A percentile compares a stretch with the other conserved stretches of the same genome.
These are phyloP conservation scores for Hanseniaspora gamundiae DNA, from an alignment of 1,139 yeast species.

Conservation along the genomic window DNA sequence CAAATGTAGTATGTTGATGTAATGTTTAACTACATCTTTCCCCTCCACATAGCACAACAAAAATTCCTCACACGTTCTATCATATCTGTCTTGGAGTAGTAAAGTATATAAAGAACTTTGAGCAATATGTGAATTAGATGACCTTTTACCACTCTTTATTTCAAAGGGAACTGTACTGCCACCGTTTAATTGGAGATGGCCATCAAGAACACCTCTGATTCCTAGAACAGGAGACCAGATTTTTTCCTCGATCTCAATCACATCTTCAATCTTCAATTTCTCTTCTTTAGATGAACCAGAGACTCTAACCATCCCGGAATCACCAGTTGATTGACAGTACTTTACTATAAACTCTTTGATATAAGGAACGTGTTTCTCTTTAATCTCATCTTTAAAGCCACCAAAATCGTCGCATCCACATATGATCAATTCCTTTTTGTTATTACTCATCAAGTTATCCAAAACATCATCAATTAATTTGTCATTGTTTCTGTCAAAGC, in stretches of 20 bases:
- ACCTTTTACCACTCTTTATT: slow-evolving; percentile 68
- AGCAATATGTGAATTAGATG: slow-evolving; percentile 62
- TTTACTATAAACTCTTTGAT: slow-evolving; percentile 52
- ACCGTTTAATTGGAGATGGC: slow-evolving; percentile 54
- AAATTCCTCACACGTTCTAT: slow-evolving; percentile 49
- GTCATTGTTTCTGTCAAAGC: slow-evolving; percentile 22
- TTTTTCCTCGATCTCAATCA: slow-evolving; percentile 79
- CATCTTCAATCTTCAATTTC: slow-evolving; percentile 43
- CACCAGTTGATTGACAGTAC: slow-evolving; percentile 26
- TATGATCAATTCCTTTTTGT: slow-evolving; percentile 43
- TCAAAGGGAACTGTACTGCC: slow-evolving; percentile 60
- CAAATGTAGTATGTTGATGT: slow-evolving; percentile 43
- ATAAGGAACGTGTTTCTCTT: slow-evolving; percentile 38
- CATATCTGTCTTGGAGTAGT: slow-evolving; percentile 68
- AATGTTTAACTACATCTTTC: slow-evolving; percentile 42
- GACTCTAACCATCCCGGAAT: slow-evolving; percentile 22
- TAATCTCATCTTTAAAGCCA: slow-evolving; percentile 35
- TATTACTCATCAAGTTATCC: slow-evolving; percentile 32
- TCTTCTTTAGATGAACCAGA: slow-evolving; percentile 32
- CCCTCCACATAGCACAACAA: slow-evolving; percentile 65
- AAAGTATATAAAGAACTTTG: slow-evolving; percentile 82
- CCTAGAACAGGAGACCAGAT: slow-evolving; percentile 90
- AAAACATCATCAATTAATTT: slow-evolving; percentile 35
- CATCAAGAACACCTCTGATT: slow-evolving; percentile 84
- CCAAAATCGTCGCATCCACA: slow-evolving; percentile 41